These are phyloP conservation scores for Gracilaria caudata DNA, from an alignment of 23 red algal species.

Conservation along the genomic window DNA sequence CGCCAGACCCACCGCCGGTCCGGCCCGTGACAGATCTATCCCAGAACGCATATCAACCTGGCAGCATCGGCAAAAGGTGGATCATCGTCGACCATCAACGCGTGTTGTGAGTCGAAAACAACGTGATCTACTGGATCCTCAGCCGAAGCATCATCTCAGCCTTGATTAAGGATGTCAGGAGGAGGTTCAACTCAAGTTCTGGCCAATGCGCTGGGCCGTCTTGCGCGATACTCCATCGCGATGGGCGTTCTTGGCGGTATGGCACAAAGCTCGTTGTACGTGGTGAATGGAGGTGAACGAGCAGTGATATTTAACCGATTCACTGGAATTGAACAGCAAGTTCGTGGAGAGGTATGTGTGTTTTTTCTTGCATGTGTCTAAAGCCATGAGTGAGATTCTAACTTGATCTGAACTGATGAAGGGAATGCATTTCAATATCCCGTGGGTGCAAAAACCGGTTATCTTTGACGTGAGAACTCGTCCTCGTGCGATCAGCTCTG, in stretches of 20 bases:
- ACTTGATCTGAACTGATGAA: conserved; percentile 45
- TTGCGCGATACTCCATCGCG: conserved; percentile 73
- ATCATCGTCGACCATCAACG: neutral
- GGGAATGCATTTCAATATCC: conserved; percentile 95
- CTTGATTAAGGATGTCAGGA: conserved; percentile 23
- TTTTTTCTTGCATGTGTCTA: neutral
- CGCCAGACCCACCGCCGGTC: neutral
- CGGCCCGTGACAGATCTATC: neutral
- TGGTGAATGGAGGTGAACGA: conserved; percentile 94
- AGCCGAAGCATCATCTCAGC: too few species aligned
- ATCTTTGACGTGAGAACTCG: conserved; percentile 96
- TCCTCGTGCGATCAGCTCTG: conserved; percentile 86
- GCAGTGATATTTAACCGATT: conserved; percentile 95
- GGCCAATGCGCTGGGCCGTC: conserved; percentile 56
- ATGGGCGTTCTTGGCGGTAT: conserved; percentile 61
- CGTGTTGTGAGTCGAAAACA: neutral
- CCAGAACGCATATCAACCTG: neutral
- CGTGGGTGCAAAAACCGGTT: conserved; percentile 91
- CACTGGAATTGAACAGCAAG: conserved; percentile 78
- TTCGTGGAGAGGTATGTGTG: conserved; percentile 65
- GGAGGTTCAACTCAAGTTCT: conserved; percentile 44
- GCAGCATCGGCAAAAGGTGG: neutral
- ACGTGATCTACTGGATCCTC: neutral
- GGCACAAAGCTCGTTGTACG: conserved; percentile 51
- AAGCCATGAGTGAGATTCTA: neutral